These are phyloP conservation scores for Naganishia antarctica DNA, from an alignment of 768 basidiomycete genomes.

Conservation along the genomic window DNA sequence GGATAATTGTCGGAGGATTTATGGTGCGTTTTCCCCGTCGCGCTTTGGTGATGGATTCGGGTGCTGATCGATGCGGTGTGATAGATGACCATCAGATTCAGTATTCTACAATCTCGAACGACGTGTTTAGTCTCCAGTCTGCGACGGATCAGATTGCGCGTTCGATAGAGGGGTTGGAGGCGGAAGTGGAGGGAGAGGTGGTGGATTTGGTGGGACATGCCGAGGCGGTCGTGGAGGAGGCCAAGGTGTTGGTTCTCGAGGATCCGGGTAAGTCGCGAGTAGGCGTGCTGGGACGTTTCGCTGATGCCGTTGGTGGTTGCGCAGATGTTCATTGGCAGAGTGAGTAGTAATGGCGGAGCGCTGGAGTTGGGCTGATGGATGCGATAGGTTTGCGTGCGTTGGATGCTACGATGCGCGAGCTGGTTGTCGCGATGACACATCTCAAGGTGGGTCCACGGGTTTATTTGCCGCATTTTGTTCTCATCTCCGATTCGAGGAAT, in stretches of 20 bases:
- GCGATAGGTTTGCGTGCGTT: conserved; percentile 25
- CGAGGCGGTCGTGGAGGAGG: conserved; percentile 18
- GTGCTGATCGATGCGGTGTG: too few relatives aligned
- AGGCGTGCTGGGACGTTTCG: too few relatives aligned
- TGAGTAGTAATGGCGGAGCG: too few relatives aligned
- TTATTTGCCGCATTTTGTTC: not conserved
- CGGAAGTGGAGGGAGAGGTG: conserved; percentile 16
- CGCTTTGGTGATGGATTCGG: too few relatives aligned
- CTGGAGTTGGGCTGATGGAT: not conserved
- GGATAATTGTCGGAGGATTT: conserved; percentile 35
- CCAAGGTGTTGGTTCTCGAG: conserved; percentile 9
- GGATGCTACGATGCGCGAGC: conserved; percentile 41
- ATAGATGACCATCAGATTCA: conserved; percentile 34
- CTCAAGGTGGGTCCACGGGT: conserved; percentile 37
- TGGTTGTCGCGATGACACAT: conserved; percentile 36
- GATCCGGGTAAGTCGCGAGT: conserved; percentile 12
- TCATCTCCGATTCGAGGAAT: not conserved
- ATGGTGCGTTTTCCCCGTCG: conserved; percentile 35
- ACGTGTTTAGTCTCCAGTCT: conserved; percentile 25
- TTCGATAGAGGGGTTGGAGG: conserved; percentile 15
- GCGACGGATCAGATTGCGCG: conserved; percentile 24
- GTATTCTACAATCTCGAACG: conserved; percentile 30
- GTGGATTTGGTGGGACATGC: conserved; percentile 2
- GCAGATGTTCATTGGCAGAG: conserved; percentile 21
- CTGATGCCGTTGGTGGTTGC: conserved; percentile 28